Evolutionary conservation across 1,284 basidiomycete genomes (phyloP).

Genomic region (Takashimella tepidaria): DNA sequence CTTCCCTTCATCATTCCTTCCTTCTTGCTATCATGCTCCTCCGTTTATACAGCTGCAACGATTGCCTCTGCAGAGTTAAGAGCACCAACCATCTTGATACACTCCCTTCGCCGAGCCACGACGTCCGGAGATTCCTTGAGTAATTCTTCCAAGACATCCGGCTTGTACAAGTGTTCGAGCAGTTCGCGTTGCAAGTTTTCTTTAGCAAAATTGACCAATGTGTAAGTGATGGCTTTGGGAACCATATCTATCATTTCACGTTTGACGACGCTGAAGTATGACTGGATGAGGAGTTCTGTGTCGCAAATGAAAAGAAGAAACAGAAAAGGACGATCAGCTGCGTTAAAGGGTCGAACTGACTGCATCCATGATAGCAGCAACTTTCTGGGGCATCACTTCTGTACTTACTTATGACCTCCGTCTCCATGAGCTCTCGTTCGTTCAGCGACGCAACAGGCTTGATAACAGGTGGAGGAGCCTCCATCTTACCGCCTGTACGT

Average conservation of each 20-base stretch:
- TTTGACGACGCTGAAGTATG: slow-evolving; percentile 96
- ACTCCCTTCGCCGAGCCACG: slow-evolving; percentile 33
- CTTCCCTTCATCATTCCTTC: too few relatives aligned
- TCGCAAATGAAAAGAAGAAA: not conserved
- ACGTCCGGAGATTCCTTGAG: slow-evolving; percentile 72
- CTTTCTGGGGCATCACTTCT: too few relatives aligned
- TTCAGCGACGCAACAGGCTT: slow-evolving; percentile 81
- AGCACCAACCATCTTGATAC: slow-evolving; percentile 78
- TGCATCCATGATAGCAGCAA: not conserved
- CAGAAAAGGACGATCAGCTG: not conserved
- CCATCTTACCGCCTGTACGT: slow-evolving; percentile 82
- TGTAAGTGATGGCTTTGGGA: slow-evolving; percentile 92
- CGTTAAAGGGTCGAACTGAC: not conserved
- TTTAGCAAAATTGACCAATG: slow-evolving; percentile 86
- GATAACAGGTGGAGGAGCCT: slow-evolving; percentile 83
- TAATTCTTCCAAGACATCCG: slow-evolving; percentile 84
- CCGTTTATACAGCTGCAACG: slow-evolving; percentile 31
- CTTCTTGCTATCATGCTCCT: too few relatives aligned
- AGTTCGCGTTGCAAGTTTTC: slow-evolving; percentile 57
- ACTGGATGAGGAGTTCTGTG: slow-evolving; percentile 79
- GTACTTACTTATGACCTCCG: slow-evolving; percentile 94
- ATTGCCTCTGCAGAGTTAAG: slow-evolving; percentile 86
- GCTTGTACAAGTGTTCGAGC: slow-evolving; percentile 52
- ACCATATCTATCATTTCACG: slow-evolving; percentile 99
- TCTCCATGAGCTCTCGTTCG: slow-evolving; percentile 96